phyloP scores from a whole-genome alignment of 2,329 filamentous ascomycete genomes.

The Microdochium bolleyi region DNA sequence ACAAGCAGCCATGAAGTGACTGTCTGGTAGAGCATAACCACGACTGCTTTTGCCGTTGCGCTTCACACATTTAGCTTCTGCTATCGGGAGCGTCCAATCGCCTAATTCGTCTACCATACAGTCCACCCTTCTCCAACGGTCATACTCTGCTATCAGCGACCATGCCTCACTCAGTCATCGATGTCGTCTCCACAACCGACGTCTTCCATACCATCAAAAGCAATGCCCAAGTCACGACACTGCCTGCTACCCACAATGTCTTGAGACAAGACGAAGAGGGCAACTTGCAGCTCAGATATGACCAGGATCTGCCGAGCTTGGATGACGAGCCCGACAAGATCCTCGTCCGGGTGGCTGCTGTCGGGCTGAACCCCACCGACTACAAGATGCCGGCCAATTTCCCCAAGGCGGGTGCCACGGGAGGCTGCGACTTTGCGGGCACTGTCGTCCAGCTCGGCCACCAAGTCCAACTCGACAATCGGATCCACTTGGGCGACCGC shows the following conservation, averaged over 20 bases:
- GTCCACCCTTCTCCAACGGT: neutral
- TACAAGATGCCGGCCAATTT: constrained; percentile 16
- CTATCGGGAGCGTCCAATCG: neutral
- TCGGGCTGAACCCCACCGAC: constrained; percentile 21
- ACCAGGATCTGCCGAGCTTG: constrained; percentile 1
- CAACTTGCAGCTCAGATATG: neutral
- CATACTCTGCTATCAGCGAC: neutral
- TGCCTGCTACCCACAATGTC: neutral
- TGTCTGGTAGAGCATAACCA: no score
- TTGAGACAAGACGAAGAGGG: neutral
- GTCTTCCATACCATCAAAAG: neutral
- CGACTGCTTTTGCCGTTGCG: no score
- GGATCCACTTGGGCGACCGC: constrained; percentile 17
- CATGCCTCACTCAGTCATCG: neutral
- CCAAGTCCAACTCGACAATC: constrained; percentile 3
- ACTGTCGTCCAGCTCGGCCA: constrained; percentile 15
- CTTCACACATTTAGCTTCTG: neutral
- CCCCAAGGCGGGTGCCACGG: constrained; percentile 10
- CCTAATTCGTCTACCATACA: neutral
- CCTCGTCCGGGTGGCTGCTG: constrained; percentile 10
- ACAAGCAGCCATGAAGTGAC: no score
- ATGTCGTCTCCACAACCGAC: neutral
- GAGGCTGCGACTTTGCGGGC: constrained; percentile 21
- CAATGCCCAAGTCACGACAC: neutral
- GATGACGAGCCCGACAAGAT: constrained; percentile 6